A percentile compares a stretch with the other conserved stretches of the same genome.
These are phyloP conservation scores for Apophysomyces trapeziformis DNA, from an alignment of 371 early-diverging fungal genomes.

Conservation along the genomic window DNA sequence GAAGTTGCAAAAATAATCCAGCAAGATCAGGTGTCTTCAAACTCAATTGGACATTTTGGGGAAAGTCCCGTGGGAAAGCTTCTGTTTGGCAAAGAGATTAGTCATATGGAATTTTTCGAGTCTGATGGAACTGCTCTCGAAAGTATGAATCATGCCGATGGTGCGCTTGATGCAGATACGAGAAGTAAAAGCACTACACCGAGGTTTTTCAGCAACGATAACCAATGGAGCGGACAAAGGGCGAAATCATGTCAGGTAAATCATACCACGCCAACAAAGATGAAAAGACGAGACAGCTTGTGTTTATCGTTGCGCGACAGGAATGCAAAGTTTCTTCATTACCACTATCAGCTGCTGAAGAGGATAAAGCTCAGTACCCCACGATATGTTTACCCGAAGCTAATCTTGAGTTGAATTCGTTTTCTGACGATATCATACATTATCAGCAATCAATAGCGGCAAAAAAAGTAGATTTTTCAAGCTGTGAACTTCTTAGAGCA, in stretches of 20 bases:
- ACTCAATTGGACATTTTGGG: background rate
- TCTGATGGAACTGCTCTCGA: slow-evolving; percentile 15
- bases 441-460: background rate
- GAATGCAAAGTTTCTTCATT: slow-evolving; percentile 35
- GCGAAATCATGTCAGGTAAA: slow-evolving; percentile 44
- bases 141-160: background rate
- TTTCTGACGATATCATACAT: background rate
- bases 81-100: slow-evolving; percentile 18
- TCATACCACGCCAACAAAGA: background rate
- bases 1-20: slow-evolving; percentile 22
- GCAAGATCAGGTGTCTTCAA: slow-evolving; percentile 4
- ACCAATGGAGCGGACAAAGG: slow-evolving; percentile 32
- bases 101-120: slow-evolving; percentile 31
- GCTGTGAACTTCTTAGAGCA: slow-evolving; percentile 20
- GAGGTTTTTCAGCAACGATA: slow-evolving; percentile 16
- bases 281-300: slow-evolving; percentile 1
- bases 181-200: slow-evolving; percentile 32
- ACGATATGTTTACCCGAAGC: slow-evolving; percentile 4
- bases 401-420: background rate
- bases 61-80: slow-evolving; percentile 11
- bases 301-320: slow-evolving; percentile 16
- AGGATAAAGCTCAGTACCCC: background rate
- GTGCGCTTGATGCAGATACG: slow-evolving; percentile 14
- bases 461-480: background rate
- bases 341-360: slow-evolving; percentile 33